phyloP scores from a whole-genome alignment of 75 land plant species.

The Picea sitchensis region DNA sequence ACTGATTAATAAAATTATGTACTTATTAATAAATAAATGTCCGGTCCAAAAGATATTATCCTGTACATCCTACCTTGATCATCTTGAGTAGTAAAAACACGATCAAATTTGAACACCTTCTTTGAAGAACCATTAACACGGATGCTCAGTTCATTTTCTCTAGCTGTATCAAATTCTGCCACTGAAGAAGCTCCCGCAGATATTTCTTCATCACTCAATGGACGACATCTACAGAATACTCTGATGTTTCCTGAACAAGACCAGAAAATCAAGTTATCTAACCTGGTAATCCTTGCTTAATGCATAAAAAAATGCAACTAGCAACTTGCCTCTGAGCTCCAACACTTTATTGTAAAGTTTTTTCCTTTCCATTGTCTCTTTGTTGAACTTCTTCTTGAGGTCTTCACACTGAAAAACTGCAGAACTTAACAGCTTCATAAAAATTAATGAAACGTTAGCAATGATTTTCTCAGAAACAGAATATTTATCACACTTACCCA shows the following conservation, averaged over 20 bases:
- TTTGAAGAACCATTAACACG: constrained; percentile 47
- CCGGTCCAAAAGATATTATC: background rate
- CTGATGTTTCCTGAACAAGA: constrained; percentile 77
- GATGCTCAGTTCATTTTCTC: constrained; percentile 70
- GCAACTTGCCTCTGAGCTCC: constrained; percentile 51
- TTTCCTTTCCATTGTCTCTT: constrained; percentile 64
- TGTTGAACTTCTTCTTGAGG: constrained; percentile 57
- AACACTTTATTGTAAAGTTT: constrained; percentile 62
- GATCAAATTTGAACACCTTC: constrained; percentile 84
- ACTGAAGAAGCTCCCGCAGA: constrained; percentile 45
- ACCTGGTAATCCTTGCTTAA: background rate
- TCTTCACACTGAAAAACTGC: constrained; percentile 88
- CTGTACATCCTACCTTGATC: constrained; percentile 58
- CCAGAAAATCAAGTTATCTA: background rate
- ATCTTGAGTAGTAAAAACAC: constrained; percentile 85
- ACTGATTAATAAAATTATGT: background rate
- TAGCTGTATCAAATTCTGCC: constrained; percentile 78
- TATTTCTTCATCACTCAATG: constrained; percentile 59
- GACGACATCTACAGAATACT: constrained; percentile 92
- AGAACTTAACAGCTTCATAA: constrained; percentile 11
- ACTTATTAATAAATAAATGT: background rate
- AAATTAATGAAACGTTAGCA: background rate
- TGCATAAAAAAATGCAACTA: background rate
- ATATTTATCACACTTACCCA: constrained; percentile 46
- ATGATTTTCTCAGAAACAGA: background rate